These are phyloP conservation scores for Hammondia hammondi DNA, from an alignment of 169 alveolate genomes.

Conservation along the genomic window DNA sequence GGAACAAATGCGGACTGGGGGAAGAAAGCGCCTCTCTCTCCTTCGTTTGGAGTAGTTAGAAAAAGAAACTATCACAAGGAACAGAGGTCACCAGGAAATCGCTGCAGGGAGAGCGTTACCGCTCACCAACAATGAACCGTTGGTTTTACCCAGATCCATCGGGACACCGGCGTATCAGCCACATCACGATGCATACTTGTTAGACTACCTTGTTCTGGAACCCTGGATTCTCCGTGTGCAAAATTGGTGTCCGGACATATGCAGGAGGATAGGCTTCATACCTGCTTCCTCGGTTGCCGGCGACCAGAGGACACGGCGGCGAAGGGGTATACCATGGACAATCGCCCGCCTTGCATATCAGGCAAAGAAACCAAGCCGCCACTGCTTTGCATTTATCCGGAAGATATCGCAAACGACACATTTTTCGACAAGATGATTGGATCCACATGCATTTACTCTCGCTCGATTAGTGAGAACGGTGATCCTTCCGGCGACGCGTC, in stretches of 20 bases:
- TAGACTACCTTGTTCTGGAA: too few relatives aligned
- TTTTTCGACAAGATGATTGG: constrained; percentile 7
- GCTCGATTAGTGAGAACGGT: background rate
- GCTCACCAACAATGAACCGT: too few relatives aligned
- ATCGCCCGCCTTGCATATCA: background rate
- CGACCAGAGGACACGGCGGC: constrained; percentile 24
- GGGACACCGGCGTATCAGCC: too few relatives aligned
- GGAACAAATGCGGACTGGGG: too few relatives aligned
- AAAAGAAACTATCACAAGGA: too few relatives aligned
- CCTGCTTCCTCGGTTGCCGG: constrained; percentile 77
- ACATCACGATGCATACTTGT: too few relatives aligned
- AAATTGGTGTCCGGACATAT: background rate
- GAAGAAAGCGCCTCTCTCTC: too few relatives aligned
- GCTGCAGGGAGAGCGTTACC: too few relatives aligned
- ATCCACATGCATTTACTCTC: background rate
- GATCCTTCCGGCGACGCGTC: background rate
- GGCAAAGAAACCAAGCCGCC: constrained; percentile 44
- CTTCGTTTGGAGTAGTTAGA: too few relatives aligned
- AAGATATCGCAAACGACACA: background rate
- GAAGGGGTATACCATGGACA: constrained; percentile 5
- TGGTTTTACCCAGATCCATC: too few relatives aligned
- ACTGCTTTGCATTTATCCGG: constrained; percentile 72
- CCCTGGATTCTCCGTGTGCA: too few relatives aligned
- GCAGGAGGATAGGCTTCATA: constrained; percentile 74
- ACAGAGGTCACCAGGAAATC: too few relatives aligned